Evolutionary conservation across 768 basidiomycete species (phyloP).

Genomic region (Amanita phalloides): DNA sequence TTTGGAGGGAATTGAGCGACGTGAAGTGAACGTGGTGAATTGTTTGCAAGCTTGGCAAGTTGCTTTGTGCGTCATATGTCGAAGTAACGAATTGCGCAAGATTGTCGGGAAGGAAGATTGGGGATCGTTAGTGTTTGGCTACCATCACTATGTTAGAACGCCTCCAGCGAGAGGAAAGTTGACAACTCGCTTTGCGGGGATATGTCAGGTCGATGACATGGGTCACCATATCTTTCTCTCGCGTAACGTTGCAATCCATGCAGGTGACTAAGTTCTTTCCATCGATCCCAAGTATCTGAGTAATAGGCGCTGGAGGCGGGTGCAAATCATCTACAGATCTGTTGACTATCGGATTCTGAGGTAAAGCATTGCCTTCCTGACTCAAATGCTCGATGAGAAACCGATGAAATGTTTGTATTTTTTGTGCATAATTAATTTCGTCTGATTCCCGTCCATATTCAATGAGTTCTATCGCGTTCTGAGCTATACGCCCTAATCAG

Average conservation of each 20-base stretch:
- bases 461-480: slow-evolving; percentile 78
- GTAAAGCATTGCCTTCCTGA: slow-evolving; percentile 57
- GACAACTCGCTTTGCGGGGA: slow-evolving; percentile 58
- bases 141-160: not conserved
- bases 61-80: slow-evolving; percentile 78
- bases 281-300: slow-evolving; percentile 77
- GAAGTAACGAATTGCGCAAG: slow-evolving; percentile 64
- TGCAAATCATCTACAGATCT: slow-evolving; percentile 14
- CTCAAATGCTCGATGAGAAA: slow-evolving; percentile 83
- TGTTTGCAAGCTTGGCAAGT: slow-evolving; percentile 79
- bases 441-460: slow-evolving; percentile 74
- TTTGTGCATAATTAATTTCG: slow-evolving; percentile 72
- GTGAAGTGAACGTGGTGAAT: slow-evolving; percentile 60
- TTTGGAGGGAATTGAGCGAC: slow-evolving; percentile 49
- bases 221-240: slow-evolving; percentile 68
- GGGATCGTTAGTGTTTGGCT: not conserved
- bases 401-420: slow-evolving; percentile 93
- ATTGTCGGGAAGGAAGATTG: slow-evolving; percentile 45
- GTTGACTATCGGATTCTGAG: slow-evolving; percentile 45
- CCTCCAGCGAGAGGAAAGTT: not conserved
- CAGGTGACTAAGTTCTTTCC: slow-evolving; percentile 71
- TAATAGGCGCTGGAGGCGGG: slow-evolving; percentile 52
- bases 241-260: slow-evolving; percentile 55
- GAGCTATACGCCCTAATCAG: slow-evolving; percentile 24
- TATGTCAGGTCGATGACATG: slow-evolving; percentile 84